Conservation (phyloP, 2,329 filamentous ascomycete genomes). For the Penicillium aurantiogriseum region DNA sequence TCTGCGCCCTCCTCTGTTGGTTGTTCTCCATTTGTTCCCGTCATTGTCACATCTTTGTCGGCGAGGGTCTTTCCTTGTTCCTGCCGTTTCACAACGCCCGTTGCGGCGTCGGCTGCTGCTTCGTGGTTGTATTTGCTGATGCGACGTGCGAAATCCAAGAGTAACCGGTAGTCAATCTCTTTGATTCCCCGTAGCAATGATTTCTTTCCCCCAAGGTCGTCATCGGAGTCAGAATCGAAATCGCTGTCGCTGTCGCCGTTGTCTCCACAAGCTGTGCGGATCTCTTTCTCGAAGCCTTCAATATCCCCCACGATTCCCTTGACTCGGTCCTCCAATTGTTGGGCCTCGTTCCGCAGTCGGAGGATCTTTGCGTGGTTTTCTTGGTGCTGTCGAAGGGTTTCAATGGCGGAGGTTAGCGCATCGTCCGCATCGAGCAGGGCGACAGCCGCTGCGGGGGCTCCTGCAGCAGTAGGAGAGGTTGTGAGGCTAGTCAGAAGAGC, state of each 20-base stretch:
- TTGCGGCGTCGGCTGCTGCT: slow-evolving; percentile 44
- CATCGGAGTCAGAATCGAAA: slow-evolving; percentile 26
- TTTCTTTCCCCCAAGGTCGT: slow-evolving; percentile 9
- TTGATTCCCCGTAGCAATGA: slow-evolving; percentile 23
- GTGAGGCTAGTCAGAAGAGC: slow-evolving; percentile 42
- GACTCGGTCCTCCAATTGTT: slow-evolving; percentile 41
- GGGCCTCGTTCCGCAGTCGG: slow-evolving; percentile 41
- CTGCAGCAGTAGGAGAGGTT: slow-evolving; percentile 45
- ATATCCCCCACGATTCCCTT: slow-evolving; percentile 44
- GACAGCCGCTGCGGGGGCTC: slow-evolving; percentile 42
- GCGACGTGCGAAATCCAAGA: slow-evolving; percentile 46
- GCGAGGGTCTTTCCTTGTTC: slow-evolving; percentile 13
- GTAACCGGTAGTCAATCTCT: slow-evolving; percentile 45
- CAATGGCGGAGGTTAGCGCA: slow-evolving; percentile 40
- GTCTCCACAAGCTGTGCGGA: slow-evolving; percentile 34
- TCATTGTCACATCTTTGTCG: slow-evolving; percentile 36
- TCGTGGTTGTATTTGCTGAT: slow-evolving; percentile 50
- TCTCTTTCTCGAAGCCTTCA: slow-evolving; percentile 42
- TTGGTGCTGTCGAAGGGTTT: slow-evolving; percentile 46
- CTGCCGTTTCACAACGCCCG: slow-evolving; percentile 24
- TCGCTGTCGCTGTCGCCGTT: slow-evolving; percentile 35
- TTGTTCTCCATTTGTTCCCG: slow-evolving; percentile 30
- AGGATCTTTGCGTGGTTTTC: slow-evolving; percentile 45
- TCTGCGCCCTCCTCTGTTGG: slow-evolving; percentile 23
- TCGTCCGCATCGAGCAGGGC: slow-evolving; percentile 45